Evolutionary conservation across 805 yeast genomes (phyloP).

Genomic region (Soucietia sequanensis): DNA sequence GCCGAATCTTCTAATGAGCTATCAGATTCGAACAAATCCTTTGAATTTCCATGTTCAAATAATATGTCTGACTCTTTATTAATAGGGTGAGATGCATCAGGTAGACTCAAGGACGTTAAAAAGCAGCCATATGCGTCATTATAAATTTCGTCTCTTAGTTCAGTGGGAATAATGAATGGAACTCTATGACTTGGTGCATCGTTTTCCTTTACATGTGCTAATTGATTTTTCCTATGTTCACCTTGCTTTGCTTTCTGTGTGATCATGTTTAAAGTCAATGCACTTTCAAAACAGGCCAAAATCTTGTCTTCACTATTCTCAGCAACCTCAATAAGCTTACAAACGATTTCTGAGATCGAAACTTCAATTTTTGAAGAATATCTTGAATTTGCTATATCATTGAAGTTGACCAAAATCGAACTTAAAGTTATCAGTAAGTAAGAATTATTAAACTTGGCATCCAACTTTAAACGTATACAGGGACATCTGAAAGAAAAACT

Average conservation of each 20-base stretch:
- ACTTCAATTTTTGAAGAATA: conserved; percentile 58
- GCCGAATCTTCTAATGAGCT: conserved; percentile 11
- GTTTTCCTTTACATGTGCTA: conserved; percentile 60
- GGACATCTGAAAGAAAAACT: conserved; percentile 58
- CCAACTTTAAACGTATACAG: conserved; percentile 40
- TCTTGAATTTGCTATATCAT: conserved; percentile 68
- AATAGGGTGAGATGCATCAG: conserved; percentile 62
- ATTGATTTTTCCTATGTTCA: conserved; percentile 53
- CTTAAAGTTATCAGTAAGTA: conserved; percentile 15
- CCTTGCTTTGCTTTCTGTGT: conserved; percentile 48
- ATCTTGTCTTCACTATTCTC: conserved; percentile 16
- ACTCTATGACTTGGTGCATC: conserved; percentile 85
- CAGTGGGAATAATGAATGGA: conserved; percentile 63
- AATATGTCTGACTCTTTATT: conserved; percentile 29
- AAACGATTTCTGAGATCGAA: conserved; percentile 45
- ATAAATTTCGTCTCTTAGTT: conserved; percentile 47
- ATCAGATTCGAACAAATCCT: not conserved
- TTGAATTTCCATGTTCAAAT: not conserved
- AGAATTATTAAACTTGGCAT: conserved; percentile 5
- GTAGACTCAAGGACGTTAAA: conserved; percentile 60
- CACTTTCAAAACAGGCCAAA: conserved; percentile 45
- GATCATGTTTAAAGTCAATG: conserved; percentile 55
- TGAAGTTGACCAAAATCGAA: conserved; percentile 41
- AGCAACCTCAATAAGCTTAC: conserved; percentile 23
- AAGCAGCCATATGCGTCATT: conserved; percentile 51